Percentiles rank a stretch among this genome's conserved stretches.
Evolutionary conservation across 805 yeast species (phyloP).

Genomic region (Clavispora asparagi): DNA sequence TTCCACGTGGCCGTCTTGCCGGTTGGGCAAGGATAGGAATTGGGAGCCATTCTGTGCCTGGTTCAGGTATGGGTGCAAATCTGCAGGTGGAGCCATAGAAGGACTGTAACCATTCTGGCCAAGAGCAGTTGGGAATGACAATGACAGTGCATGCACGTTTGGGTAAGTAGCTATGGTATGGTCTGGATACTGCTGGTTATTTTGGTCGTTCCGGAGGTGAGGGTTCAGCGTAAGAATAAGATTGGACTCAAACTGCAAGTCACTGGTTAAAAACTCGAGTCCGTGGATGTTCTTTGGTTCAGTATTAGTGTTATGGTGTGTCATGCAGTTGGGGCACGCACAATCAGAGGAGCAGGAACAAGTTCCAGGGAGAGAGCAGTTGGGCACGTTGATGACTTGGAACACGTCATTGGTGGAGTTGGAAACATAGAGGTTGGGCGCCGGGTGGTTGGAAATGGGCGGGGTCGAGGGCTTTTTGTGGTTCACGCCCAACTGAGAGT

Average conservation of each 20-base stretch:
- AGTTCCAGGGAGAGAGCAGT: constrained; percentile 32
- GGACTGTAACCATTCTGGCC: neutral
- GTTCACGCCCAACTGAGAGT: neutral
- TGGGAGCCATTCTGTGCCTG: neutral
- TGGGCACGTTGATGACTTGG: constrained; percentile 25
- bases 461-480: neutral
- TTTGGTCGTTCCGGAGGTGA: neutral
- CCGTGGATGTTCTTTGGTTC: constrained; percentile 5
- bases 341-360: constrained; percentile 36
- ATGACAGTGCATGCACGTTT: neutral
- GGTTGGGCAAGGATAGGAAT: too few relatives aligned
- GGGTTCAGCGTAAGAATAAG: constrained; percentile 7
- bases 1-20: neutral
- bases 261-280: constrained; percentile 8
- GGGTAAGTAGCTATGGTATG: neutral
- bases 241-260: constrained; percentile 9
- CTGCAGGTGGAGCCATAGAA: neutral
- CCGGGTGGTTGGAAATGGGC: neutral
- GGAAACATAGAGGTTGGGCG: neutral
- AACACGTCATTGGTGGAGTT: constrained; percentile 5
- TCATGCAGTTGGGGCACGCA: constrained; percentile 32
- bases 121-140: neutral
- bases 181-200: neutral
- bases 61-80: neutral
- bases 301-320: constrained; percentile 22